Conservation (phyloP, 1,284 basidiomycete species). For the Cryptococcus sp. region DNA sequence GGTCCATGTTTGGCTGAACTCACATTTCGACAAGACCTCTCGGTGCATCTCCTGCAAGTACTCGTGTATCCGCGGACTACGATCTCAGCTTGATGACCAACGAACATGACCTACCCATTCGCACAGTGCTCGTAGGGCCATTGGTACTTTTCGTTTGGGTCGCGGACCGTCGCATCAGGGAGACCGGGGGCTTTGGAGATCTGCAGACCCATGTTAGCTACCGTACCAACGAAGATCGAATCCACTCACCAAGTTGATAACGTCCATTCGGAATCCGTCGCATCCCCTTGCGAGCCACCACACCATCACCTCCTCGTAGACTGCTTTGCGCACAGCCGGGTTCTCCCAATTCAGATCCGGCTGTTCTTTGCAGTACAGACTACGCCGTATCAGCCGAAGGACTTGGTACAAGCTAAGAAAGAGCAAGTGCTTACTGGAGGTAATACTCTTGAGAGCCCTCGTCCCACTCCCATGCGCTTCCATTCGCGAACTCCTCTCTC, state of each 20-base stretch:
- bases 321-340: constrained; percentile 31
- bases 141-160: constrained; percentile 60
- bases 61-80: constrained; percentile 66
- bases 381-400: not conserved
- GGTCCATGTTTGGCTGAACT: not conserved
- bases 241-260: constrained; percentile 10
- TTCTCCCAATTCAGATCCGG: constrained; percentile 48
- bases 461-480: constrained; percentile 53
- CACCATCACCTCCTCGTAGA: constrained; percentile 46
- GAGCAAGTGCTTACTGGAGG: constrained; percentile 32
- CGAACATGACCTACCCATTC: constrained; percentile 59
- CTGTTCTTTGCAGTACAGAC: constrained; percentile 50
- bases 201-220: constrained; percentile 63
- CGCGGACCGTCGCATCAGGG: constrained; percentile 63
- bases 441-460: constrained; percentile 54
- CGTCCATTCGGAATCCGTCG: constrained; percentile 51
- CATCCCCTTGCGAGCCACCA: constrained; percentile 55
- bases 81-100: constrained; percentile 53
- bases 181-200: constrained; percentile 64
- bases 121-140: constrained; percentile 60
- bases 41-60: constrained; percentile 67
- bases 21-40: constrained; percentile 55
- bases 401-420: too few relatives aligned
- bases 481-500: constrained; percentile 24
- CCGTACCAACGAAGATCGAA: not conserved